Conservation (phyloP, 768 basidiomycete genomes). For the Udeniomyces megalosporus region DNA sequence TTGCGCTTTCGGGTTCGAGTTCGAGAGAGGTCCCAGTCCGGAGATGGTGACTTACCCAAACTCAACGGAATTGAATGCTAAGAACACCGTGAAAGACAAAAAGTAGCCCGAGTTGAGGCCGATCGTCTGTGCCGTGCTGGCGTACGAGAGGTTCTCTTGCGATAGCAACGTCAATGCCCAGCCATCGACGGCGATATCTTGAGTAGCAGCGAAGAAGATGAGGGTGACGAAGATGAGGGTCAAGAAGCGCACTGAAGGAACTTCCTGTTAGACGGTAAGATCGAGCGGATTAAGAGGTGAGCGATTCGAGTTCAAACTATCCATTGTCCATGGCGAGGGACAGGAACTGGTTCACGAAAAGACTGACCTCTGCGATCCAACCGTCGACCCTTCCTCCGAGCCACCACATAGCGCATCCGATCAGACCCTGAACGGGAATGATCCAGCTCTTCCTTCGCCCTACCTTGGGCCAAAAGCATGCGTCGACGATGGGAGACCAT, state of each 20-base stretch:
- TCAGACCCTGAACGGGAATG: conserved; percentile 84
- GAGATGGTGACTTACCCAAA: conserved; percentile 48
- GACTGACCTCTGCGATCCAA: conserved; percentile 11
- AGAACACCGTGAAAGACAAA: conserved; percentile 88
- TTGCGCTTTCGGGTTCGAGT: no score
- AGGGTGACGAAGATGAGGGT: conserved; percentile 74
- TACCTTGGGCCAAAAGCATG: conserved; percentile 58
- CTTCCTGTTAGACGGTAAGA: conserved; percentile 42
- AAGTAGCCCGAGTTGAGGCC: conserved; percentile 92
- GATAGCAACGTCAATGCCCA: conserved; percentile 50
- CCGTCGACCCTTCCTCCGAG: conserved; percentile 25
- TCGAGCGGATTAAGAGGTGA: background rate
- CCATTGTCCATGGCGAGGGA: conserved; percentile 30
- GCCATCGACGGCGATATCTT: conserved; percentile 95
- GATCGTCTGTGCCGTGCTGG: conserved; percentile 94
- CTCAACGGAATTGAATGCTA: conserved; percentile 86
- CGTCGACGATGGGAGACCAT: conserved; percentile 96
- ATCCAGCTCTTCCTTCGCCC: conserved; percentile 99
- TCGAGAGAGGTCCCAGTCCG: no score
- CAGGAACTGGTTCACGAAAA: no score
- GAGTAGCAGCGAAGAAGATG: conserved; percentile 90
- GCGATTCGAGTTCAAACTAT: background rate
- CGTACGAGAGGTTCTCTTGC: conserved; percentile 83
- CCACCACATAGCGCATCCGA: conserved; percentile 49
- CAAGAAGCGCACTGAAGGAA: conserved; percentile 56